Evolutionary conservation across 148 eudicot genomes (phyloP).

Genomic region (Chenopodium berlandieri): DNA sequence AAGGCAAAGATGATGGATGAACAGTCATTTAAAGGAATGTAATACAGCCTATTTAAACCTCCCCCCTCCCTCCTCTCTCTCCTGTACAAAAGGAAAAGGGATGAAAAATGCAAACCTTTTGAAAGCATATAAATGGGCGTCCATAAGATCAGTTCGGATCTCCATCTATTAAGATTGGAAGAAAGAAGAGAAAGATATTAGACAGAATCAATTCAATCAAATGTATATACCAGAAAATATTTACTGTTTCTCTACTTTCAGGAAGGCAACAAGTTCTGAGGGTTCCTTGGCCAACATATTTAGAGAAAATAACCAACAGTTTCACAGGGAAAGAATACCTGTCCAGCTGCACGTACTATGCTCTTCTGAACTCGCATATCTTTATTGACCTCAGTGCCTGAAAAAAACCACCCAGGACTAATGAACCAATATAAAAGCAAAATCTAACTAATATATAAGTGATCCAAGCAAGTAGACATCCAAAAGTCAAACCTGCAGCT

Average conservation of each 20-base stretch:
- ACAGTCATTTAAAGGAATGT: not conserved
- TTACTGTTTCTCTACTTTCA: not conserved
- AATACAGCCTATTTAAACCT: not conserved
- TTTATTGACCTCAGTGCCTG: conserved; percentile 78
- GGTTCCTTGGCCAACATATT: not conserved
- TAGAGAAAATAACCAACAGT: not conserved
- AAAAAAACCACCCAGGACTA: conserved; percentile 21
- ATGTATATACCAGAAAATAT: not conserved
- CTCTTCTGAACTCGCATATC: conserved; percentile 83
- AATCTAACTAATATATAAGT: not conserved
- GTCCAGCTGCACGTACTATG: conserved; percentile 89
- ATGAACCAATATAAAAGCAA: conserved; percentile 10
- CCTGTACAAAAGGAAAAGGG: conserved; percentile 3
- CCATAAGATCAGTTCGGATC: conserved; percentile 87
- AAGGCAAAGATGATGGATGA: conserved; percentile 10
- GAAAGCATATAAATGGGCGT: conserved; percentile 96
- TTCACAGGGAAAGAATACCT: conserved; percentile 42
- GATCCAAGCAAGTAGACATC: conserved; percentile 5
- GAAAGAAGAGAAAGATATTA: conserved; percentile 10
- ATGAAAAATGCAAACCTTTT: conserved; percentile 66
- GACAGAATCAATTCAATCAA: conserved; percentile 14
- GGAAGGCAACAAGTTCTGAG: not conserved
- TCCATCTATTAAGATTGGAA: conserved; percentile 63
- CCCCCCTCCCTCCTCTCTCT: not conserved
- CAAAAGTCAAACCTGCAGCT: conserved; percentile 64